These are phyloP conservation scores for Alternaria ventricosa DNA, from an alignment of 2,329 filamentous ascomycete species.

Conservation along the genomic window DNA sequence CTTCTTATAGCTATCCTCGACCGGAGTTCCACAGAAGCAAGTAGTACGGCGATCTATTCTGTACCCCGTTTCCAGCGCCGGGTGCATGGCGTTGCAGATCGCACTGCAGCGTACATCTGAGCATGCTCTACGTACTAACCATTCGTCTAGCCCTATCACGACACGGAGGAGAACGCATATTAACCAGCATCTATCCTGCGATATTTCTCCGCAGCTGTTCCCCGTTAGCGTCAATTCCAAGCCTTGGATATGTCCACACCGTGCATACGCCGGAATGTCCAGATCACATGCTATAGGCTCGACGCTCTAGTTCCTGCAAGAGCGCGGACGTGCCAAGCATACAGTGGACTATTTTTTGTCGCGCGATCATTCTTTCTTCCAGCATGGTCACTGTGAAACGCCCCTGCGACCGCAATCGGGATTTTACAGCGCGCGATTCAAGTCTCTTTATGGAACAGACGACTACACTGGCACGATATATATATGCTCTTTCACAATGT, in stretches of 20 bases:
- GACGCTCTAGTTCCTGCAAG: background rate
- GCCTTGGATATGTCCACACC: background rate
- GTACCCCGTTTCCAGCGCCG: background rate
- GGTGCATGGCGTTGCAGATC: background rate
- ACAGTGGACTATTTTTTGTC: background rate
- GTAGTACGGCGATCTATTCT: conserved; percentile 7
- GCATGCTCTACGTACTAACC: background rate
- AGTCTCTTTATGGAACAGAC: background rate
- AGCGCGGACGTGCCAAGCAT: background rate
- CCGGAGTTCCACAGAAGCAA: background rate
- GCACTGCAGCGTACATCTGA: background rate
- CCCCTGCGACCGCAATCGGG: background rate
- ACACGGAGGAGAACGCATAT: conserved; percentile 7
- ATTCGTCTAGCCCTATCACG: conserved; percentile 3
- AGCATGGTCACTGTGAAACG: background rate
- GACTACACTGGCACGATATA: background rate
- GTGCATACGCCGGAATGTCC: background rate
- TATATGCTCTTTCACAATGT: background rate
- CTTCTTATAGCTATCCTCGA: conserved; percentile 3
- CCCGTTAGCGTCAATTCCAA: background rate
- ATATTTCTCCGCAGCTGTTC: conserved; percentile 1
- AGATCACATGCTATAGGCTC: background rate
- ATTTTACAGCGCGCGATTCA: background rate
- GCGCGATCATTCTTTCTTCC: background rate
- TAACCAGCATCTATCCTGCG: conserved; percentile 57